Evolutionary conservation across 1,284 basidiomycete genomes (phyloP).

Genomic region (Grifola frondosa): DNA sequence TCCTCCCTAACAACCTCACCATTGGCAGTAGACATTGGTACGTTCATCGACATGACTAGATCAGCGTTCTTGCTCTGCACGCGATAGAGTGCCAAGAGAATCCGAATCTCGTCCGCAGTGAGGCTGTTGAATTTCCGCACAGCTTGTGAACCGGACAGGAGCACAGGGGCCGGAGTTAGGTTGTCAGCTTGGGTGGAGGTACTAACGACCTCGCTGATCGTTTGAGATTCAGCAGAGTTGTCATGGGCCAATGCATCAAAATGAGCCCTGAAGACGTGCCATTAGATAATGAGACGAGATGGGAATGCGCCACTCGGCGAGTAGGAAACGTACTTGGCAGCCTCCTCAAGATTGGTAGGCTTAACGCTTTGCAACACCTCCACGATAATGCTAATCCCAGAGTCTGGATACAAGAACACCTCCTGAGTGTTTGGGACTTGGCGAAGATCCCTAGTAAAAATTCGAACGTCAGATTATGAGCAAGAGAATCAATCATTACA

Average conservation of each 20-base stretch:
- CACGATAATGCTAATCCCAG: slow-evolving; percentile 77
- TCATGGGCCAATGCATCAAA: slow-evolving; percentile 92
- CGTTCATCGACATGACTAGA: slow-evolving; percentile 80
- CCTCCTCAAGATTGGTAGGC: slow-evolving; percentile 54
- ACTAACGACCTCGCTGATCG: slow-evolving; percentile 44
- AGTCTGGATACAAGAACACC: slow-evolving; percentile 78
- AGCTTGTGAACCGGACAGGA: slow-evolving; percentile 68
- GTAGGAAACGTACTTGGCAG: slow-evolving; percentile 57
- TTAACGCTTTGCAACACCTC: slow-evolving; percentile 84
- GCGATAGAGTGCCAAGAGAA: slow-evolving; percentile 80
- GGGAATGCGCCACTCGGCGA: not conserved
- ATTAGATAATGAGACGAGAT: not conserved
- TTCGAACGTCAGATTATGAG: not conserved
- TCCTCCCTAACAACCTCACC: slow-evolving; percentile 42
- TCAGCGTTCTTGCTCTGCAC: slow-evolving; percentile 71
- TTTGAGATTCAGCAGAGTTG: slow-evolving; percentile 67
- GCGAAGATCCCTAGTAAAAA: slow-evolving; percentile 67
- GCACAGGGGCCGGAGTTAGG: slow-evolving; percentile 55
- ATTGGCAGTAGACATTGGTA: slow-evolving; percentile 54
- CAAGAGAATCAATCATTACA: slow-evolving; percentile 10
- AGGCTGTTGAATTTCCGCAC: slow-evolving; percentile 77
- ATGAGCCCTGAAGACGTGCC: slow-evolving; percentile 65
- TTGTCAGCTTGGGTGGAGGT: slow-evolving; percentile 45
- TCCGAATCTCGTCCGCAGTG: slow-evolving; percentile 64
- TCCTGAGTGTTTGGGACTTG: slow-evolving; percentile 98